These are phyloP conservation scores for Misopates orontium DNA, from an alignment of 257 asterid species.

Conservation along the genomic window DNA sequence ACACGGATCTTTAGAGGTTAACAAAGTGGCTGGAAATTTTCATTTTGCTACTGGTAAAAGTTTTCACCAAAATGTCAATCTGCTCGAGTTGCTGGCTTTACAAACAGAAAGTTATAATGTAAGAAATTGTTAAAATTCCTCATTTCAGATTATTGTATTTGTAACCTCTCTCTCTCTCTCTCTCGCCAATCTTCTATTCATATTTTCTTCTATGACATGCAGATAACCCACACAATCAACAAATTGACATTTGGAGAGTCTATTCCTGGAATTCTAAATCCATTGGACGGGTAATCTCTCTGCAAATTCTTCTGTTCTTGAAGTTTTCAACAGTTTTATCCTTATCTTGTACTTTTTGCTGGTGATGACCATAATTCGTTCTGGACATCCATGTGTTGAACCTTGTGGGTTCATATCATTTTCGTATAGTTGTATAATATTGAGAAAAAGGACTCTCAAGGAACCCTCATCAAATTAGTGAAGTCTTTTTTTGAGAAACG, in stretches of 20 bases:
- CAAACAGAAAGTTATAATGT: slow-evolving; percentile 74
- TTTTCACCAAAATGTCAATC: slow-evolving; percentile 54
- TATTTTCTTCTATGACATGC: slow-evolving; percentile 36
- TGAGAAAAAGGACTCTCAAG: background rate
- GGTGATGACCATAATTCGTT: background rate
- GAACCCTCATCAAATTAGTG: background rate
- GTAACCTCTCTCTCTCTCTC: background rate
- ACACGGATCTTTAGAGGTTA: slow-evolving; percentile 93
- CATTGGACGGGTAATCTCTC: slow-evolving; percentile 83
- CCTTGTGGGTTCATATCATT: background rate
- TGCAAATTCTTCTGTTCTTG: slow-evolving; percentile 19
- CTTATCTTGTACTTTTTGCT: slow-evolving; percentile 7
- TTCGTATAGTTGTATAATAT: background rate
- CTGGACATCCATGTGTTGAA: background rate
- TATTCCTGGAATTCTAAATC: slow-evolving; percentile 87
- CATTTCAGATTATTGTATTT: slow-evolving; percentile 4
- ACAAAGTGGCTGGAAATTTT: slow-evolving; percentile 96
- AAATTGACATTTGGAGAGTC: slow-evolving; percentile 84
- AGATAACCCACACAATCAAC: slow-evolving; percentile 93
- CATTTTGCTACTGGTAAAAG: slow-evolving; percentile 90
- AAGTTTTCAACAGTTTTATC: background rate
- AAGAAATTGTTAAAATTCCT: slow-evolving; percentile 31
- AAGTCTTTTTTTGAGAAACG: slow-evolving; percentile 26
- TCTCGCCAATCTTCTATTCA: slow-evolving; percentile 10
- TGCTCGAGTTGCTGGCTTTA: slow-evolving; percentile 66